These are phyloP conservation scores for Helenozyma rhizophorensis DNA, from an alignment of 805 yeast genomes.

Conservation along the genomic window DNA sequence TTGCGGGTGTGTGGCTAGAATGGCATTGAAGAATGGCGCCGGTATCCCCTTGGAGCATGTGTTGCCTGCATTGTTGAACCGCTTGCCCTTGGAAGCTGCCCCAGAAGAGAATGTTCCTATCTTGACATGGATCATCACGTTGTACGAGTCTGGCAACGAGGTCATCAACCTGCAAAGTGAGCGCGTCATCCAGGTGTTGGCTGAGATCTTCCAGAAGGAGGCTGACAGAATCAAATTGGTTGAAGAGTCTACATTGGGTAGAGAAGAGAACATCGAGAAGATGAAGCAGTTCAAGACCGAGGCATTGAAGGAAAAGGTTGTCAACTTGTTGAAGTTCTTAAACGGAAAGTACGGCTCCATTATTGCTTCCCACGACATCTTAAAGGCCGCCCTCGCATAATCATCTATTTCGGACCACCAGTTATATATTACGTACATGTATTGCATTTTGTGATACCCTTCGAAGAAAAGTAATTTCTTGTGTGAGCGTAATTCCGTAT, in stretches of 20 bases:
- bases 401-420: background rate
- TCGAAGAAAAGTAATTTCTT: no score
- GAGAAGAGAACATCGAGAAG: slow-evolving; percentile 77
- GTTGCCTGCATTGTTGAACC: slow-evolving; percentile 70
- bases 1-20: slow-evolving; percentile 93
- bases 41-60: slow-evolving; percentile 71
- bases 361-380: slow-evolving; percentile 48
- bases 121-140: slow-evolving; percentile 66
- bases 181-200: slow-evolving; percentile 62
- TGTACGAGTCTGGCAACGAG: slow-evolving; percentile 62
- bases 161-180: slow-evolving; percentile 54
- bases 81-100: slow-evolving; percentile 83
- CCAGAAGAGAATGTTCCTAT: slow-evolving; percentile 92
- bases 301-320: slow-evolving; percentile 59
- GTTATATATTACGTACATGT: no score
- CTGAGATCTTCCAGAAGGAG: slow-evolving; percentile 69
- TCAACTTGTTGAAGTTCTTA: slow-evolving; percentile 68
- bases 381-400: slow-evolving; percentile 40
- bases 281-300: slow-evolving; percentile 73
- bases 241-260: slow-evolving; percentile 74
- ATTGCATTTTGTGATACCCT: no score
- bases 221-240: slow-evolving; percentile 65
- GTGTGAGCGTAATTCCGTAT: no score
- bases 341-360: slow-evolving; percentile 61
- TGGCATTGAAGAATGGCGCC: slow-evolving; percentile 68